Base-by-base conservation (phyloP, 768 basidiomycete genomes). In the Kondoa malvinella region DNA sequence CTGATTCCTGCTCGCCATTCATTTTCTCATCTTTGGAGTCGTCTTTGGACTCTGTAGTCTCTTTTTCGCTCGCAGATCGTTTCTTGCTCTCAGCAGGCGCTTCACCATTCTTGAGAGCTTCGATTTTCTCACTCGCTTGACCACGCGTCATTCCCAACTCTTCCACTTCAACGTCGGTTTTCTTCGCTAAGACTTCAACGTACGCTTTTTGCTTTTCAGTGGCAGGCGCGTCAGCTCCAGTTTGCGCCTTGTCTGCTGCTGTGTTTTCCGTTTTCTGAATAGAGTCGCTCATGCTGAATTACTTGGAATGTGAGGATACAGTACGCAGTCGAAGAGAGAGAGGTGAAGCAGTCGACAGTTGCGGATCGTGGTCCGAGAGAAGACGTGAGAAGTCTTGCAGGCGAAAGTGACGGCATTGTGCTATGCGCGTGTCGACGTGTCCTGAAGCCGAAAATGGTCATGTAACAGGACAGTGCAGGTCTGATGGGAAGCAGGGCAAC, bases 151-250 rank as follows among this genome's bases (percentile, higher is more conserved):
- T 60, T 4, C 25, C 58, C n/a, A n/a, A n/a, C 40, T 50, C 40
- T 8, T 50, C 40, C 40, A 50, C 40, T 50, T 50, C 40, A 8
- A 50, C 40, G 27, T 29, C 58, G 15, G 58, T 29, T 31, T 60
- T 60, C 25, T 25, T 25, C 12, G 58, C 58, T 25, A 60, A 31
- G 25, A 31, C 30, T 31, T 60, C 58, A 31, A 60, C 30, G 58
- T 26, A 60, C 4, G 58, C 58, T 31, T 60, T 60, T 25, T 60
- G 58, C 27, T 60, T 60, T 14, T 60, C 30, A 12, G 58, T 60
- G 12, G 58, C 58, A 4, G 58, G 58, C 14, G 58, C 58, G 27
- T 60, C 58, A 12, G 58, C 58, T 25, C 58, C 58, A 25, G 14
- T 60, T 60, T 31, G 58, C 4, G 58, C 58, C 8, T 14, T 25